Conservation (phyloP, 2,329 filamentous ascomycete genomes). For the Verticillium isaacii region DNA sequence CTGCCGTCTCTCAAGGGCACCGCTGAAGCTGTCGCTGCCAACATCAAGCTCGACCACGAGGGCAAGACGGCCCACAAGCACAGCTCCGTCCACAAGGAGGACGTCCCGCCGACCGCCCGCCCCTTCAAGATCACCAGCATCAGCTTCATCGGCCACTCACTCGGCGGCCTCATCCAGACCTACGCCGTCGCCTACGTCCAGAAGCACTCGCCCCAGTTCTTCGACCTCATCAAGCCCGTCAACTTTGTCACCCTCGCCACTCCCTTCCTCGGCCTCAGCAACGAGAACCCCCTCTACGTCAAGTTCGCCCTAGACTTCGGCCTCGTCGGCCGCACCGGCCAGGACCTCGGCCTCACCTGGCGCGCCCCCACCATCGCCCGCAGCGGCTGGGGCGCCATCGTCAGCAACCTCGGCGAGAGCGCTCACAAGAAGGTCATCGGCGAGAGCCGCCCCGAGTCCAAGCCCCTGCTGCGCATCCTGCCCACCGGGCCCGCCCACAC, state of each 20-base stretch:
- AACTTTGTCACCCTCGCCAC: conserved; percentile 89
- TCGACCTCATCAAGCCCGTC: conserved; percentile 76
- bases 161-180: conserved; percentile 85
- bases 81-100: conserved; percentile 51
- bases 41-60: conserved; percentile 30
- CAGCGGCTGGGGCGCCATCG: conserved; percentile 84
- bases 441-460: conserved; percentile 69
- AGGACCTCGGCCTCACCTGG: conserved; percentile 94
- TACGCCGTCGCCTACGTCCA: conserved; percentile 96
- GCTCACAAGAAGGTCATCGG: conserved; percentile 55
- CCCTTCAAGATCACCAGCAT: conserved; percentile 88
- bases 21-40: conserved; percentile 28
- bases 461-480: conserved; percentile 81
- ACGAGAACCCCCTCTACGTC: conserved; percentile 96
- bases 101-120: conserved; percentile 34
- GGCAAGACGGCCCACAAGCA: conserved; percentile 45
- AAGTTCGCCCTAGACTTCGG: conserved; percentile 97
- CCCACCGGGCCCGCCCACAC: conserved; percentile 88
- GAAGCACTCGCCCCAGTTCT: conserved; percentile 90
- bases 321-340: conserved; percentile 89
- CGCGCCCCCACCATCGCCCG: conserved; percentile 78
- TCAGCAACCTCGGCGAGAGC: conserved; percentile 73
- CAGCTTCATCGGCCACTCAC: conserved; percentile 88
- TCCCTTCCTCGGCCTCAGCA: conserved; percentile 86
- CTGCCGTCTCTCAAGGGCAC: conserved; percentile 57